These are phyloP conservation scores for Aethionema arabicum DNA, from an alignment of 345 rosid species.

Conservation along the genomic window DNA sequence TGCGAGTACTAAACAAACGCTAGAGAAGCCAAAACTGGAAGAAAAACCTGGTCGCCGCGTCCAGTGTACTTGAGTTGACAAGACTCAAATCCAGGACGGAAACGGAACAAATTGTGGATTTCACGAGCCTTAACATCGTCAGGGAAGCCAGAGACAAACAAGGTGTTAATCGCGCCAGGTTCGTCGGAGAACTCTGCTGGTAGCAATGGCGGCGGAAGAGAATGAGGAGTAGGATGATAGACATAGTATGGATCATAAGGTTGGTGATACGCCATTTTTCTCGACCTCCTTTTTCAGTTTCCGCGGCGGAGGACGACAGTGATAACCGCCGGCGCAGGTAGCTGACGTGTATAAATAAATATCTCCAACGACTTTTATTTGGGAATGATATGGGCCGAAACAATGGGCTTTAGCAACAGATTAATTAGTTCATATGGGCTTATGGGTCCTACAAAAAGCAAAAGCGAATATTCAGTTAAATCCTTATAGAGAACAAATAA, in stretches of 20 bases:
- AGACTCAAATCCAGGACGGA: slow-evolving; percentile 67
- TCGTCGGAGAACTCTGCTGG: slow-evolving; percentile 34
- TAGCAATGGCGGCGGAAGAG: slow-evolving; percentile 17
- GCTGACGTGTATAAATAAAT: slow-evolving; percentile 18
- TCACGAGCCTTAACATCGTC: slow-evolving; percentile 87
- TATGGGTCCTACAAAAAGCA: slow-evolving; percentile 7
- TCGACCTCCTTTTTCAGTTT: background rate
- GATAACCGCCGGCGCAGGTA: slow-evolving; percentile 27
- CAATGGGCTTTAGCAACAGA: background rate
- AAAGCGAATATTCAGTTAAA: background rate
- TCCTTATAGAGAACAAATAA: background rate
- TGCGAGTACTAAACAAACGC: background rate
- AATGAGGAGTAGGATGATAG: slow-evolving; percentile 31
- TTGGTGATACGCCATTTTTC: slow-evolving; percentile 50
- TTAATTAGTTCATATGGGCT: background rate
- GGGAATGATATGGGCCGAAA: background rate
- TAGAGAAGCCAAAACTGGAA: background rate
- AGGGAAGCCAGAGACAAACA: slow-evolving; percentile 85
- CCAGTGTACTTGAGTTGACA: slow-evolving; percentile 95
- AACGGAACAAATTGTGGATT: slow-evolving; percentile 88
- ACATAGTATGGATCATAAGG: slow-evolving; percentile 63
- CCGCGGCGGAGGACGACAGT: slow-evolving; percentile 26
- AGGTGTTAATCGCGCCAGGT: slow-evolving; percentile 57
- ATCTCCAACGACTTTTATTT: background rate
- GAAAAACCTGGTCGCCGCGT: slow-evolving; percentile 78